Evolutionary conservation across 192 early-diverging fungal species (phyloP).

Genomic region (Phycomyces nitens): DNA sequence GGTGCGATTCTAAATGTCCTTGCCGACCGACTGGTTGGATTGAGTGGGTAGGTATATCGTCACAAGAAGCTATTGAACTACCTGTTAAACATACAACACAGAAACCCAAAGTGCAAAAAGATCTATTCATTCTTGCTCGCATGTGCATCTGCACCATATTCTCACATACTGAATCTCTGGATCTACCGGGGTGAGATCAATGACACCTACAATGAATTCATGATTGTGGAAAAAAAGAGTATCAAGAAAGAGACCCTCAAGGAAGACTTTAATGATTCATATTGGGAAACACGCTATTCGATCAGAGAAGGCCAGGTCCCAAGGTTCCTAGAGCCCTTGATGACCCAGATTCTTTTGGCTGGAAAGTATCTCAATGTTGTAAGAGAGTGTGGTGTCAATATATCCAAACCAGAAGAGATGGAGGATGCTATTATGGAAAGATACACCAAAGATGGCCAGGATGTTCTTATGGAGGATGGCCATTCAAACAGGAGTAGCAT

Average conservation of each 20-base stretch:
- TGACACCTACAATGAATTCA: conserved; percentile 91
- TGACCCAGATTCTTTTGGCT: conserved; percentile 79
- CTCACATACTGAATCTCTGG: conserved; percentile 82
- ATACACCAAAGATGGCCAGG: conserved; percentile 13
- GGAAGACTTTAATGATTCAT: conserved; percentile 79
- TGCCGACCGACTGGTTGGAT: conserved; percentile 59
- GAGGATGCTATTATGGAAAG: conserved; percentile 19
- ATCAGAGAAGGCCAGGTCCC: conserved; percentile 66
- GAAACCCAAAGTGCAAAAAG: conserved; percentile 60
- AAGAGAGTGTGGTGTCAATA: conserved; percentile 69
- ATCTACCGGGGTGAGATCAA: conserved; percentile 84
- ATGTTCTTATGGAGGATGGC: neutral
- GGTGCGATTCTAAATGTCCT: conserved; percentile 77
- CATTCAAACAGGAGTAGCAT: neutral
- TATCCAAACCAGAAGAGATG: conserved; percentile 32
- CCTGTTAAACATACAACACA: neutral
- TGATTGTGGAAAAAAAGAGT: conserved; percentile 73
- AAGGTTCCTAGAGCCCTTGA: conserved; percentile 69
- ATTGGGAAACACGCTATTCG: conserved; percentile 81
- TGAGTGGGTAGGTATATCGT: conserved; percentile 56
- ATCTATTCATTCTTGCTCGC: conserved; percentile 79
- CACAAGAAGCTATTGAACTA: neutral
- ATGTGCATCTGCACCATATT: conserved; percentile 77
- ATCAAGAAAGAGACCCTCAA: conserved; percentile 56
- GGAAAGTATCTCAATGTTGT: conserved; percentile 97